Conservation (phyloP, 495 filamentous ascomycete genomes). For the Evernia prunastri region DNA sequence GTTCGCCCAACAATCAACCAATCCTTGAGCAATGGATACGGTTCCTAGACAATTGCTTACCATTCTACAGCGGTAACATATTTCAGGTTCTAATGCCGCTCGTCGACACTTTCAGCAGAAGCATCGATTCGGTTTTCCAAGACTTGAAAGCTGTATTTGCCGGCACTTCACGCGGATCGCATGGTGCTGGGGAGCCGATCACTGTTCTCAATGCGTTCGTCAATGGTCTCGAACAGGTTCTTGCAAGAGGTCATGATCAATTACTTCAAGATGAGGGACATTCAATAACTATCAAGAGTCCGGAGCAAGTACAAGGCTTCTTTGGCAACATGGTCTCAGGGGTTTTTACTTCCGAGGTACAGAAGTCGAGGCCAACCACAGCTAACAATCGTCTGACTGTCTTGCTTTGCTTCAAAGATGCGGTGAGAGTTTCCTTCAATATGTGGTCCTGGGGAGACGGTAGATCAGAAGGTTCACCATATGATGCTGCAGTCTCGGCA, state of each 20-base stretch:
- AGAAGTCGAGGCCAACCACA: slow-evolving; percentile 63
- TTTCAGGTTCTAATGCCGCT: slow-evolving; percentile 87
- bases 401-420: slow-evolving; percentile 92
- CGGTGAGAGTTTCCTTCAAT: slow-evolving; percentile 79
- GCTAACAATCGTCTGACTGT: slow-evolving; percentile 95
- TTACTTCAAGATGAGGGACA: slow-evolving; percentile 70
- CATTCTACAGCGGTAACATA: slow-evolving; percentile 71
- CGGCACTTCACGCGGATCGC: slow-evolving; percentile 28
- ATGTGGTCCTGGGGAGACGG: slow-evolving; percentile 92
- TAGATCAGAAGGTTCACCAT: slow-evolving; percentile 45
- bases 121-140: slow-evolving; percentile 64
- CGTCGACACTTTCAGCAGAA: slow-evolving; percentile 77
- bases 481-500: slow-evolving; percentile 58
- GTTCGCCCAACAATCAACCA: slow-evolving; percentile 62
- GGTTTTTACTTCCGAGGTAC: slow-evolving; percentile 74
- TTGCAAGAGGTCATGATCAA: slow-evolving; percentile 81
- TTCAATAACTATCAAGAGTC: slow-evolving; percentile 59
- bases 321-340: slow-evolving; percentile 97
- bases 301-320: slow-evolving; percentile 82
- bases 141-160: slow-evolving; percentile 54
- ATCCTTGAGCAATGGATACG: slow-evolving; percentile 86
- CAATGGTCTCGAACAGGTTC: slow-evolving; percentile 81
- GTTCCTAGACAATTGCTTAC: slow-evolving; percentile 78
- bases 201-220: slow-evolving; percentile 65
- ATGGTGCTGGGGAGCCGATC: slow-evolving; percentile 50